Evolutionary conservation across 2,329 filamentous ascomycete species (phyloP).

Genomic region (Fusarium tupiense): DNA sequence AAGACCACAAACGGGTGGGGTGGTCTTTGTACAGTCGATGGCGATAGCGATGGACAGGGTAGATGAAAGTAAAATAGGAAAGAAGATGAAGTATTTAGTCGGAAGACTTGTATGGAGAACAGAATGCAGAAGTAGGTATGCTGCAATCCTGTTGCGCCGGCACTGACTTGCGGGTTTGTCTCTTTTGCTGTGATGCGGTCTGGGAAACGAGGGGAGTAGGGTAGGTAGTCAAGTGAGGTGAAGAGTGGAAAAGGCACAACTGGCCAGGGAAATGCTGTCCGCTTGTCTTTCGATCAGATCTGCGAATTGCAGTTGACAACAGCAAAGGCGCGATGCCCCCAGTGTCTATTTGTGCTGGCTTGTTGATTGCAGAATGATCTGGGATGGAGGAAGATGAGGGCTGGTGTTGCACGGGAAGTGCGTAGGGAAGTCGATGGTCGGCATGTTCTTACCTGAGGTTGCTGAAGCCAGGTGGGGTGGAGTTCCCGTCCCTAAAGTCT

Average conservation of each 20-base stretch:
- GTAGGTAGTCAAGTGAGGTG: conserved; percentile 15
- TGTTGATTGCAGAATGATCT: conserved; percentile 9
- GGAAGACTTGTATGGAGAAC: neutral
- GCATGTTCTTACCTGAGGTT: conserved; percentile 17
- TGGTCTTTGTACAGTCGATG: neutral
- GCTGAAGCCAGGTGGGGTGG: conserved; percentile 16
- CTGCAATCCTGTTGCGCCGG: conserved; percentile 31
- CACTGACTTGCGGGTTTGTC: conserved; percentile 28
- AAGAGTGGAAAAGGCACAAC: conserved; percentile 1
- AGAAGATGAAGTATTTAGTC: neutral
- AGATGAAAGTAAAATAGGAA: neutral
- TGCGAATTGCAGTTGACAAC: conserved; percentile 17
- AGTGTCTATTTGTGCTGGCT: conserved; percentile 16
- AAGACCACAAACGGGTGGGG: neutral
- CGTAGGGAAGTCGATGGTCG: neutral
- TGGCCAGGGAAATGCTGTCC: conserved; percentile 11
- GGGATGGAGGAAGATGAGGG: conserved; percentile 17
- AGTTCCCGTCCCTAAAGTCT: conserved; percentile 24
- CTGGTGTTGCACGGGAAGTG: conserved; percentile 18
- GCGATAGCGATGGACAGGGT: neutral
- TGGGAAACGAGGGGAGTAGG: conserved; percentile 29
- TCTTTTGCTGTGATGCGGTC: conserved; percentile 26
- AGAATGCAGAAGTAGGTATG: conserved; percentile 25
- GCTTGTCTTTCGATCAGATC: conserved; percentile 14
- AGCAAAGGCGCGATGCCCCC: conserved; percentile 13